A percentile compares a stretch with the other conserved stretches of the same genome.
Conservation (phyloP, 306 rosid genomes). For the Crataegus laevigata region DNA sequence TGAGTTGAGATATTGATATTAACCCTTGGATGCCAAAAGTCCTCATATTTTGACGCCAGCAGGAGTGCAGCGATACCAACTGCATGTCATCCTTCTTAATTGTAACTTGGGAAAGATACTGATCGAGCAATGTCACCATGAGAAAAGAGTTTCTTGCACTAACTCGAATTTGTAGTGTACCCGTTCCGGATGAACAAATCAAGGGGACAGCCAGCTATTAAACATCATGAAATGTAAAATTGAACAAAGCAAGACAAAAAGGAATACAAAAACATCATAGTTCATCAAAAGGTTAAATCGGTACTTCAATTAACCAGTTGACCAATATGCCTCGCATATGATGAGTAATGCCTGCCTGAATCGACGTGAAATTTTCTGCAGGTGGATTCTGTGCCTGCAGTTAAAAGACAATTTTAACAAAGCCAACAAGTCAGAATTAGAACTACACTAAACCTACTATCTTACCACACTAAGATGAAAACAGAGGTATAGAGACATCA, state of each 20-base stretch:
- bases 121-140: slow-evolving; percentile 63
- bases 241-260: background rate
- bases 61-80: slow-evolving; percentile 88
- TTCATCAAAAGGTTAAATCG: slow-evolving; percentile 1
- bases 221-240: background rate
- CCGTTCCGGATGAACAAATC: slow-evolving; percentile 29
- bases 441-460: background rate
- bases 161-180: slow-evolving; percentile 83
- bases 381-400: slow-evolving; percentile 56
- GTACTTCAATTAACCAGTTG: slow-evolving; percentile 90
- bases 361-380: slow-evolving; percentile 50
- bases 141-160: slow-evolving; percentile 89
- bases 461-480: background rate
- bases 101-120: slow-evolving; percentile 64
- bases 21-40: slow-evolving; percentile 96
- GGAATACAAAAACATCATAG: slow-evolving; percentile 2
- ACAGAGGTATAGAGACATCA: background rate
- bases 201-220: background rate
- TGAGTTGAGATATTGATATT: slow-evolving; percentile 6
- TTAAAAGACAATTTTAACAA: slow-evolving; percentile 10
- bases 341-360: slow-evolving; percentile 62
- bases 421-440: background rate
- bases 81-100: slow-evolving; percentile 64
- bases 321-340: slow-evolving; percentile 80
- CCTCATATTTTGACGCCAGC: slow-evolving; percentile 91